Percentiles rank a stretch among this genome's conserved stretches.
phyloP scores from a whole-genome alignment of 768 basidiomycete species.

The Pisolithus marmoratus region DNA sequence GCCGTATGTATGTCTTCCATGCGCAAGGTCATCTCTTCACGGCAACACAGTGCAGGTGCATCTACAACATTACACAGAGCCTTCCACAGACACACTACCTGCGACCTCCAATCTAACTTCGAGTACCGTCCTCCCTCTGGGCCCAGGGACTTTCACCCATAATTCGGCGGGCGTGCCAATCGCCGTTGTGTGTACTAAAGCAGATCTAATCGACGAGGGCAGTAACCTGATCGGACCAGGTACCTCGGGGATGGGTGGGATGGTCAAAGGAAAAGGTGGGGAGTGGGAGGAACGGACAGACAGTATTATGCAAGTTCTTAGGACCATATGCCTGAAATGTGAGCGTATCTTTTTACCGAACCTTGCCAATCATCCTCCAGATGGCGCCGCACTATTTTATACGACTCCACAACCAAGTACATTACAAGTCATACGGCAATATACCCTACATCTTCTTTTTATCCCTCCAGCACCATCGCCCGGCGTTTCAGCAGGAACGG shows the following conservation, averaged over 20 bases:
- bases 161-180: conserved; percentile 85
- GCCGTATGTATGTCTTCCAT: conserved; percentile 47
- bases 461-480: conserved; percentile 54
- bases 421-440: conserved; percentile 70
- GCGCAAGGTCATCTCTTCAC: conserved; percentile 2
- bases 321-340: conserved; percentile 92
- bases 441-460: conserved; percentile 69
- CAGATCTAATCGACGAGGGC: conserved; percentile 85
- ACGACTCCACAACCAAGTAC: conserved; percentile 79
- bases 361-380: conserved; percentile 35
- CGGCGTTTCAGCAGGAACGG: conserved; percentile 25
- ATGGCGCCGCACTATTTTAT: conserved; percentile 90
- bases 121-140: conserved; percentile 75
- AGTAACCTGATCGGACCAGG: conserved; percentile 64
- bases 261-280: conserved; percentile 88
- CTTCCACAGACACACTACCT: conserved; percentile 60
- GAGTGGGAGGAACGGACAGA: conserved; percentile 97
- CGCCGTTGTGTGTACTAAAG: conserved; percentile 86
- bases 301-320: conserved; percentile 89
- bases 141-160: conserved; percentile 79
- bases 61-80: conserved; percentile 87
- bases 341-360: conserved; percentile 26
- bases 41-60: conserved; percentile 67
- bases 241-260: conserved; percentile 77
- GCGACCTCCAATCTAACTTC: conserved; percentile 51